Percentiles rank a stretch among this genome's conserved stretches.
These are phyloP conservation scores for Podaxis sp. DNA, from an alignment of 768 basidiomycete species.

Conservation along the genomic window DNA sequence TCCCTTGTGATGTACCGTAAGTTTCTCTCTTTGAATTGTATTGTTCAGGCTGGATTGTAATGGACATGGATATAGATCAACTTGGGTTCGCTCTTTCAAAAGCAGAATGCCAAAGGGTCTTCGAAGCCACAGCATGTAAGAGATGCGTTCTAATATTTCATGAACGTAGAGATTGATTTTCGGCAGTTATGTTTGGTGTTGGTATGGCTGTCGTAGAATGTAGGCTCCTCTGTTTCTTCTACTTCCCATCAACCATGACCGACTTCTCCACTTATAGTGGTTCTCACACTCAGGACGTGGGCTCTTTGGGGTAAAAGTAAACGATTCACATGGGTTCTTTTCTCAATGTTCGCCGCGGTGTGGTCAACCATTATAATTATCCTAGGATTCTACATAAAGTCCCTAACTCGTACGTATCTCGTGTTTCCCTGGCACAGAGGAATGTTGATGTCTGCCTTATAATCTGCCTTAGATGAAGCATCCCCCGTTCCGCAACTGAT, in stretches of 20 bases:
- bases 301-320: not conserved
- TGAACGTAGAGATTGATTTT: not conserved
- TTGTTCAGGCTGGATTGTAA: not conserved
- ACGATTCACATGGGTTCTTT: not conserved
- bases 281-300: slow-evolving; percentile 5
- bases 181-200: not conserved
- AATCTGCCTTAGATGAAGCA: not conserved
- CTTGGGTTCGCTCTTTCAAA: not conserved
- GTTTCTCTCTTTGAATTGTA: not conserved
- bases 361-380: not conserved
- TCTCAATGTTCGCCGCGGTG: not conserved
- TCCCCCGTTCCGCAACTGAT: not conserved
- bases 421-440: too few species aligned
- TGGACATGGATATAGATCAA: not conserved
- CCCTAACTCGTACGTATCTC: not conserved
- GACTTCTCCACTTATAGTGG: not conserved
- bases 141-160: not conserved
- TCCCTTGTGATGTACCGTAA: not conserved
- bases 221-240: not conserved
- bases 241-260: not conserved
- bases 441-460: not conserved
- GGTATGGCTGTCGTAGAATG: not conserved
- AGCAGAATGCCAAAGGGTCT: not conserved
- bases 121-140: not conserved
- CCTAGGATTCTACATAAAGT: not conserved